These are phyloP conservation scores for Rhododendron ferrugineum DNA, from an alignment of 148 eudicot species.

Conservation along the genomic window DNA sequence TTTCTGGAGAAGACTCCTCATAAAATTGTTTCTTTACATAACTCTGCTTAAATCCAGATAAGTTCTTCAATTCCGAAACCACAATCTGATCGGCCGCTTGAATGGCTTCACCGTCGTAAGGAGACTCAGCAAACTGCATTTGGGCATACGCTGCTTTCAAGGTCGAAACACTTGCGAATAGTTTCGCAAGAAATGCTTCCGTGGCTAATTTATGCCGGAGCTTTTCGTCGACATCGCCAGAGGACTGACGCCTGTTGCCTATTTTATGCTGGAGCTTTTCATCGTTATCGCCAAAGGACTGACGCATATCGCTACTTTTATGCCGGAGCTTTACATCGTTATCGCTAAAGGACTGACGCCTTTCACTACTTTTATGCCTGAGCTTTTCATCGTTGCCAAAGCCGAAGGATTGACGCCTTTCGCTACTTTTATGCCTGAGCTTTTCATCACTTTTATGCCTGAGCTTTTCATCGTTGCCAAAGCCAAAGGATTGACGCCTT, in stretches of 20 bases:
- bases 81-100: slow-evolving; percentile 66
- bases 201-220: slow-evolving; percentile 21
- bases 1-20: slow-evolving; percentile 43
- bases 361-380: slow-evolving; percentile 14
- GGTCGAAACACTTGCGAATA: slow-evolving; percentile 70
- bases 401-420: slow-evolving; percentile 8
- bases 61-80: slow-evolving; percentile 56
- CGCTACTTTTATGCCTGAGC: slow-evolving; percentile 22
- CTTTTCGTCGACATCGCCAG: slow-evolving; percentile 36
- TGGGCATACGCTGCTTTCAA: slow-evolving; percentile 85
- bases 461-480: slow-evolving; percentile 36
- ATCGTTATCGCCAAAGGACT: slow-evolving; percentile 26
- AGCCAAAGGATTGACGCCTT: slow-evolving; percentile 8
- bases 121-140: slow-evolving; percentile 73
- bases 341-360: slow-evolving; percentile 11
- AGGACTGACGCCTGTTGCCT: slow-evolving; percentile 9
- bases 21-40: slow-evolving; percentile 62
- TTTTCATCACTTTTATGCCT: slow-evolving; percentile 35
- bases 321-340: slow-evolving; percentile 37
- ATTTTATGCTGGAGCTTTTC: slow-evolving; percentile 32
- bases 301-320: slow-evolving; percentile 8
- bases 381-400: slow-evolving; percentile 37
- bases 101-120: slow-evolving; percentile 73
- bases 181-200: slow-evolving; percentile 73
- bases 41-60: slow-evolving; percentile 66